These are phyloP conservation scores for Fraxinus greggii DNA, from an alignment of 305 asterid species.

Conservation along the genomic window DNA sequence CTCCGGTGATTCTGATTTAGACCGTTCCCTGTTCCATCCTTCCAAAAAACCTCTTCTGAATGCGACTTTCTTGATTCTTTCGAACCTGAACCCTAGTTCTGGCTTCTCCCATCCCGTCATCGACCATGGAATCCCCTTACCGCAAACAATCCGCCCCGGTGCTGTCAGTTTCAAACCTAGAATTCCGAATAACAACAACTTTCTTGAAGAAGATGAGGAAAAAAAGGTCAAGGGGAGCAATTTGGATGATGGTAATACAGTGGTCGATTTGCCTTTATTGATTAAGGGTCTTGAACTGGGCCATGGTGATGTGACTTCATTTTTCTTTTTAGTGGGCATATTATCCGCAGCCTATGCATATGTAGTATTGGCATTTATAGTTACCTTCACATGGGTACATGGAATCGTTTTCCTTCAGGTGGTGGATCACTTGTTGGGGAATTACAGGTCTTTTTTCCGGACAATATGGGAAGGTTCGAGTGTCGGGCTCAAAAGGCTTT, in stretches of 20 bases:
- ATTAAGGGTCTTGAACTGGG: slow-evolving; percentile 71
- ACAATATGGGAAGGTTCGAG: slow-evolving; percentile 73
- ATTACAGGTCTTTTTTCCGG: slow-evolving; percentile 47
- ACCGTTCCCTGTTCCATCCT: slow-evolving; percentile 63
- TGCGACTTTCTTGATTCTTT: slow-evolving; percentile 43
- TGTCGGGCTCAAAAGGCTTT: slow-evolving; percentile 69
- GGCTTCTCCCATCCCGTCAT: slow-evolving; percentile 48
- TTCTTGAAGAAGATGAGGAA: slow-evolving; percentile 31
- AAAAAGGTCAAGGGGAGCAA: slow-evolving; percentile 33
- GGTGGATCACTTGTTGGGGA: slow-evolving; percentile 68
- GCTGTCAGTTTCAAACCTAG: slow-evolving; percentile 46
- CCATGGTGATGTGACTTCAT: slow-evolving; percentile 53
- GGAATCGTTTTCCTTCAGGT: slow-evolving; percentile 74
- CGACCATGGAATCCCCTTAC: slow-evolving; percentile 53
- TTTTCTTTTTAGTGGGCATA: slow-evolving; percentile 56
- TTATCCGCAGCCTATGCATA: slow-evolving; percentile 68
- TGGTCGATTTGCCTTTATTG: slow-evolving; percentile 63
- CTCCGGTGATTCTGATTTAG: slow-evolving; percentile 80
- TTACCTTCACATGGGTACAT: slow-evolving; percentile 68
- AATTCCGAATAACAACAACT: slow-evolving; percentile 28
- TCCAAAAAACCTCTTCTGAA: slow-evolving; percentile 40
- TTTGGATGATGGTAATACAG: slow-evolving; percentile 38
- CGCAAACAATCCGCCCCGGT: slow-evolving; percentile 44
- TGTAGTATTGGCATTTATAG: slow-evolving; percentile 66
- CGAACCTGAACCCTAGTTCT: slow-evolving; percentile 41